These are phyloP conservation scores for Acacia concinna DNA, from an alignment of 331 rosid species.

Conservation along the genomic window DNA sequence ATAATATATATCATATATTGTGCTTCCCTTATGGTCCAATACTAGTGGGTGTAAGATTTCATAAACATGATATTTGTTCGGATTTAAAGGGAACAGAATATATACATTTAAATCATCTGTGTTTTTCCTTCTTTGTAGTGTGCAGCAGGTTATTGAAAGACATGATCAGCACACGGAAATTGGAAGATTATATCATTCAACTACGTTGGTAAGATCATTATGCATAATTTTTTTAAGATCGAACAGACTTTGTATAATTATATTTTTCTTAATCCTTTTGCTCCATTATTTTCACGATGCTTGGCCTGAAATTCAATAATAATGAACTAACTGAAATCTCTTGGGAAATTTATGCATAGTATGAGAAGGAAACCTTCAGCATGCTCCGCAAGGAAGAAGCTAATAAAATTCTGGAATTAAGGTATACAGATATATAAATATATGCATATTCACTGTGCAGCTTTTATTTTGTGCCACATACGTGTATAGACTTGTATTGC, in stretches of 20 bases:
- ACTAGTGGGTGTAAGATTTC: background rate
- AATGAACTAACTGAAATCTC: background rate
- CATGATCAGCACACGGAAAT: background rate
- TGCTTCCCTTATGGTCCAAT: background rate
- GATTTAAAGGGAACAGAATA: background rate
- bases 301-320: background rate
- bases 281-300: background rate
- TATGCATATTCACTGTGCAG: background rate
- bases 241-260: background rate
- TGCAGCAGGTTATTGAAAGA: constrained; percentile 41
- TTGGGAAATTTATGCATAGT: background rate
- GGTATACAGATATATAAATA: constrained; percentile 15
- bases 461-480: background rate
- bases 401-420: constrained; percentile 40
- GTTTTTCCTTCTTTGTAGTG: constrained; percentile 26
- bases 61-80: too few relatives aligned
- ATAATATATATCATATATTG: background rate
- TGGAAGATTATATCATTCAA: constrained; percentile 13
- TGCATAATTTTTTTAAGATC: background rate
- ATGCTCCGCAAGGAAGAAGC: constrained; percentile 32
- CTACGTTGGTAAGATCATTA: constrained; percentile 6
- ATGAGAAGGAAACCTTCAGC: constrained; percentile 11
- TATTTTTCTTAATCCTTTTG: background rate
- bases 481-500: background rate
- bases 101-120: background rate